Conservation (phyloP, 1,139 yeast species). For the Magnusiomyces suaveolens region DNA sequence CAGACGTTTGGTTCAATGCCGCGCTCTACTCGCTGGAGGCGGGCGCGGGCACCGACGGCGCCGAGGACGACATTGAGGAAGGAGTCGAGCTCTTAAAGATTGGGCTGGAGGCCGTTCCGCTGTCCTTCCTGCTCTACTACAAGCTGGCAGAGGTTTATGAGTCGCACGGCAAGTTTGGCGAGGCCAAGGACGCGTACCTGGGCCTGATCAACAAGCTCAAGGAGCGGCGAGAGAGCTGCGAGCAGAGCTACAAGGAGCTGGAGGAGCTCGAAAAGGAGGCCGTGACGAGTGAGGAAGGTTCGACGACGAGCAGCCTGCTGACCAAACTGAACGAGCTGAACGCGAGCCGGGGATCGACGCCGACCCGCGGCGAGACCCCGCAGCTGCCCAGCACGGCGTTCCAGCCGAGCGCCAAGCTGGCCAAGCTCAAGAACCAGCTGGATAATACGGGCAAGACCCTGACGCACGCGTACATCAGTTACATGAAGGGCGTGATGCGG, state of each 20-base stretch:
- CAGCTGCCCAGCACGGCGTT: conserved; percentile 5
- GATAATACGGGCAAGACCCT: conserved; percentile 23
- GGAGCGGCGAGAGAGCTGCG: conserved; percentile 20
- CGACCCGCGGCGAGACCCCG: not conserved
- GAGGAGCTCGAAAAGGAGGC: conserved; percentile 15
- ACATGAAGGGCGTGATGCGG: conserved; percentile 34
- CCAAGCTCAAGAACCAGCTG: conserved; percentile 14
- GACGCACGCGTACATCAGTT: conserved; percentile 30
- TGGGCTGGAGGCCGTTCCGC: conserved; percentile 59
- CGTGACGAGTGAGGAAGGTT: not conserved
- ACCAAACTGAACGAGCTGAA: conserved; percentile 1
- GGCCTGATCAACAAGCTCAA: conserved; percentile 37
- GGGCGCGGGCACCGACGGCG: conserved; percentile 10
- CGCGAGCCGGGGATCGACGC: not conserved
- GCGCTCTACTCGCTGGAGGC: conserved; percentile 31
- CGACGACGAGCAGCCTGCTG: conserved; percentile 7
- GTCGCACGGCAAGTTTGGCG: conserved; percentile 42
- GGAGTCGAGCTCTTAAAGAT: conserved; percentile 39
- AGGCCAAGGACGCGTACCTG: conserved; percentile 46
- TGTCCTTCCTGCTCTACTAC: conserved; percentile 56
- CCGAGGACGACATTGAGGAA: conserved; percentile 24
- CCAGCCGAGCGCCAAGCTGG: conserved; percentile 5
- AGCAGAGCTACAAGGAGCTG: conserved; percentile 15
- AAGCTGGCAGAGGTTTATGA: conserved; percentile 67
- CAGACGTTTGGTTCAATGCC: conserved; percentile 81